Conservation (phyloP, 2,329 filamentous ascomycete genomes). For the Emericellopsis atlantica region DNA sequence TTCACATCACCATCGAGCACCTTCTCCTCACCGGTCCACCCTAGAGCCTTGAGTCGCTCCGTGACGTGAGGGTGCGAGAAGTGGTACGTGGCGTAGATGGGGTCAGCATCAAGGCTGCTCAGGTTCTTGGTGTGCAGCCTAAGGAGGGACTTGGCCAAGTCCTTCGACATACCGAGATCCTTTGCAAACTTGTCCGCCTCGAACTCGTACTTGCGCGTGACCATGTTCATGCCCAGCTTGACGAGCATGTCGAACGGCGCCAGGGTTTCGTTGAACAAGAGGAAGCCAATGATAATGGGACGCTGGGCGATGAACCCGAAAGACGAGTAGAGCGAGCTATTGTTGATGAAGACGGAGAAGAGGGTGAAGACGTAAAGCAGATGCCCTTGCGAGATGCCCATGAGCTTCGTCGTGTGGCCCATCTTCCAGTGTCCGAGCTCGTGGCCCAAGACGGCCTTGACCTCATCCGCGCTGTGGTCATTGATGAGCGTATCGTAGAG, state of each 20-base stretch:
- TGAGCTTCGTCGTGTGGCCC: slow-evolving; percentile 84
- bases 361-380: slow-evolving; percentile 94
- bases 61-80: slow-evolving; percentile 95
- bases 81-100: slow-evolving; percentile 96
- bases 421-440: slow-evolving; percentile 96
- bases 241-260: slow-evolving; percentile 89
- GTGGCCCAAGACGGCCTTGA: slow-evolving; percentile 88
- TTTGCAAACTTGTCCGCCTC: slow-evolving; percentile 87
- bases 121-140: slow-evolving; percentile 98
- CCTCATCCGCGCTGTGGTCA: slow-evolving; percentile 84
- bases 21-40: slow-evolving; percentile 59
- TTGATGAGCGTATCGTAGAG: slow-evolving; percentile 97
- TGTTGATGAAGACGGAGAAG: slow-evolving; percentile 96
- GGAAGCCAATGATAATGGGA: slow-evolving; percentile 93
- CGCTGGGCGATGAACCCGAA: slow-evolving; percentile 78
- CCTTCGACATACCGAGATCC: slow-evolving; percentile 67
- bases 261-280: slow-evolving; percentile 94
- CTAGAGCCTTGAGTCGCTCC: slow-evolving; percentile 81
- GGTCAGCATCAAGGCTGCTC: slow-evolving; percentile 97
- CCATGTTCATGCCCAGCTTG: slow-evolving; percentile 90
- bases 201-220: slow-evolving; percentile 92
- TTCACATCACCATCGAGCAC: slow-evolving; percentile 19
- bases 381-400: slow-evolving; percentile 78
- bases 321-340: slow-evolving; percentile 75
- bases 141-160: slow-evolving; percentile 80